These are phyloP conservation scores for Diaporthe eres DNA, from an alignment of 2,329 filamentous ascomycete genomes.

Conservation along the genomic window DNA sequence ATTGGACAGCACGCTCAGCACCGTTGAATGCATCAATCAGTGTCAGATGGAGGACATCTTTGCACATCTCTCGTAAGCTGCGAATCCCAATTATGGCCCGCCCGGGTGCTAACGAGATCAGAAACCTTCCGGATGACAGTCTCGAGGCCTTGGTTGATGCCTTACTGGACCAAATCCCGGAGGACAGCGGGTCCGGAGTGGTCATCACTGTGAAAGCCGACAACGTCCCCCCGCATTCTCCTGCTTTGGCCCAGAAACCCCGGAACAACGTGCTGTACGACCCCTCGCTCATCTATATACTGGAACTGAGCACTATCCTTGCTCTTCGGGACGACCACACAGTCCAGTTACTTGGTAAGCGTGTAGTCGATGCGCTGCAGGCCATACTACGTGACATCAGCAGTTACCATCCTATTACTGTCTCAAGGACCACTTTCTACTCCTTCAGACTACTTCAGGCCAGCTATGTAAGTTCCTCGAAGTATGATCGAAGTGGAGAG, in stretches of 20 bases:
- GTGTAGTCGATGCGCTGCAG: constrained; percentile 85
- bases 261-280: constrained; percentile 79
- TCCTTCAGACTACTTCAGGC: constrained; percentile 84
- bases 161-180: constrained; percentile 86
- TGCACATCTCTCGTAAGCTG: constrained; percentile 81
- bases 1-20: constrained; percentile 93
- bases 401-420: constrained; percentile 84
- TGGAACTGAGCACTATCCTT: constrained; percentile 90
- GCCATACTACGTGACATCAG: constrained; percentile 83
- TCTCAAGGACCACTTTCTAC: constrained; percentile 90
- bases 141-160: constrained; percentile 73
- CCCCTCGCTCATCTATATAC: constrained; percentile 87
- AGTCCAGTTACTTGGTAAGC: constrained; percentile 80
- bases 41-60: constrained; percentile 89
- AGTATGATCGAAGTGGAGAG: constrained; percentile 44
- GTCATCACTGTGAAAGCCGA: constrained; percentile 95
- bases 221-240: constrained; percentile 70
- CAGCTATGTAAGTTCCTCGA: constrained; percentile 78
- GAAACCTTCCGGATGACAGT: constrained; percentile 55
- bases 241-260: constrained; percentile 71
- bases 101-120: constrained; percentile 42
- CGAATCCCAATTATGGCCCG: not conserved
- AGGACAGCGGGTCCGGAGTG: constrained; percentile 80
- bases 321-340: constrained; percentile 82
- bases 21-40: constrained; percentile 92